Conservation (phyloP, 176 grass and related monocot species). For the Aegilops tauschii region DNA sequence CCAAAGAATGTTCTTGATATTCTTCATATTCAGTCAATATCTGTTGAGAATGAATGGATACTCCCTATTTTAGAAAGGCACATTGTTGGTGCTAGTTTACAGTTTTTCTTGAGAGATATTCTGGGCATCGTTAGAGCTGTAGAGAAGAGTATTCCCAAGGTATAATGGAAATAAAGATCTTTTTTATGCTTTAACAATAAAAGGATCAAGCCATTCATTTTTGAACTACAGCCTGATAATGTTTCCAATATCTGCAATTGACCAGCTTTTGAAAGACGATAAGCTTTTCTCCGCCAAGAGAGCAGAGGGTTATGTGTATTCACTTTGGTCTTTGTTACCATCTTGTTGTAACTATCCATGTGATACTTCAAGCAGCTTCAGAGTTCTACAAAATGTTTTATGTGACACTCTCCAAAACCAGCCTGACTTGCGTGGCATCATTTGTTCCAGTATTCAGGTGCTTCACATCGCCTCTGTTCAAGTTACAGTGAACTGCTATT, state of each 20-base stretch:
- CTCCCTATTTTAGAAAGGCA: constrained; percentile 80
- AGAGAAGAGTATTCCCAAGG: constrained; percentile 73
- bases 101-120: constrained; percentile 79
- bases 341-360: constrained; percentile 90
- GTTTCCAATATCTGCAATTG: constrained; percentile 23
- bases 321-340: constrained; percentile 89
- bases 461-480: constrained; percentile 27
- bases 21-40: constrained; percentile 64
- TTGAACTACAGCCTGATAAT: constrained; percentile 21
- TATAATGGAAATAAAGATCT: constrained; percentile 23
- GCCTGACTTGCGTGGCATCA: constrained; percentile 63
- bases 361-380: constrained; percentile 70
- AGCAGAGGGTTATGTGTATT: constrained; percentile 81
- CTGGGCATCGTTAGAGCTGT: constrained; percentile 52
- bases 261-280: constrained; percentile 71
- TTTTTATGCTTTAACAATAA: constrained; percentile 3
- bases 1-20: constrained; percentile 79
- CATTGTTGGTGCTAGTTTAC: constrained; percentile 80
- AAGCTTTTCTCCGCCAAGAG: constrained; percentile 82
- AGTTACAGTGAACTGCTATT: constrained; percentile 4
- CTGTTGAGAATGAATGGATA: constrained; percentile 77
- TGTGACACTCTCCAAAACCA: constrained; percentile 73
- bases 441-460: constrained; percentile 90
- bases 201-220: not conserved
- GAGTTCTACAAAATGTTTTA: constrained; percentile 55